Evolutionary conservation across 805 yeast species (phyloP).

Genomic region (Cyberlindnera maclurae): DNA sequence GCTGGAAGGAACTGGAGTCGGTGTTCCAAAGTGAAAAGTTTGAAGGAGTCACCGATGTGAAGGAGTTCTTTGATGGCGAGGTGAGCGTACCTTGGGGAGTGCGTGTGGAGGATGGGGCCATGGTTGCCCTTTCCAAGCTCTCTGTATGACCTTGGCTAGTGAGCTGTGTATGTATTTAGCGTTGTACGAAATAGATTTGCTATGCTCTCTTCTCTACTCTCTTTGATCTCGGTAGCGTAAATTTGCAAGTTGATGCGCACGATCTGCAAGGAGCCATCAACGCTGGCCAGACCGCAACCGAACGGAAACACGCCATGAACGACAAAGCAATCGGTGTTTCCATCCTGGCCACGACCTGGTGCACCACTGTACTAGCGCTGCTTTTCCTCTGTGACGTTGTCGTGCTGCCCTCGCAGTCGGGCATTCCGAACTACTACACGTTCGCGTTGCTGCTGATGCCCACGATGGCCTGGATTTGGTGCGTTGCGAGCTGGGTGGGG

Average conservation of each 20-base stretch:
- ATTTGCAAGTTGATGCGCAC: too few relatives aligned
- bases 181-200: too few relatives aligned
- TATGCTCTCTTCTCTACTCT: too few relatives aligned
- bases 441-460: conserved; percentile 27
- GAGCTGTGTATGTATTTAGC: too few relatives aligned
- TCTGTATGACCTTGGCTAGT: background rate
- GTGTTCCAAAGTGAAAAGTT: conserved; percentile 51
- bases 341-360: conserved; percentile 10
- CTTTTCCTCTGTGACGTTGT: conserved; percentile 7
- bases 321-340: too few relatives aligned
- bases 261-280: too few relatives aligned
- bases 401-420: conserved; percentile 7
- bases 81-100: conserved; percentile 46
- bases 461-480: conserved; percentile 56
- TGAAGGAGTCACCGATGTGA: conserved; percentile 45
- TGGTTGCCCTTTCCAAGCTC: conserved; percentile 44
- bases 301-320: too few relatives aligned
- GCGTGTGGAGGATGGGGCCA: conserved; percentile 63
- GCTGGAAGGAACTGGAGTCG: conserved; percentile 46
- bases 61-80: conserved; percentile 65
- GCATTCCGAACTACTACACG: conserved; percentile 26
- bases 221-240: too few relatives aligned
- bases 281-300: too few relatives aligned
- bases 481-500: conserved; percentile 69
- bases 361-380: conserved; percentile 7